phyloP scores from a whole-genome alignment of 1,139 yeast genomes.

The Taphrina sp. region DNA sequence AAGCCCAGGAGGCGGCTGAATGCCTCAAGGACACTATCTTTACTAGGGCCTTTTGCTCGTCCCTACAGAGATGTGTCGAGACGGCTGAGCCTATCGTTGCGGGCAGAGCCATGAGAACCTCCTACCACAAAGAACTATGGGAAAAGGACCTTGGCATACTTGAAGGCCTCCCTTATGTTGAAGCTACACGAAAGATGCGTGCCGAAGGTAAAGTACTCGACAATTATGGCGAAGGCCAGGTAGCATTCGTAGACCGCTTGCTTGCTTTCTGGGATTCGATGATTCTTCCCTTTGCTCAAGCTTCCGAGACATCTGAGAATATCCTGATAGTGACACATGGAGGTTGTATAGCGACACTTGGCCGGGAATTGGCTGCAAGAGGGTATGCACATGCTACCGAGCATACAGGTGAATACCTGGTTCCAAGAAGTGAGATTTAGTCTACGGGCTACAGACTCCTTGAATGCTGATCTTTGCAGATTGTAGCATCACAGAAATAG shows the following conservation, averaged over 20 bases:
- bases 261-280: background rate
- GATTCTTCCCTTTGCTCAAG: background rate
- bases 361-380: background rate
- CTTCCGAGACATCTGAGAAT: background rate
- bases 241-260: background rate
- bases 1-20: background rate
- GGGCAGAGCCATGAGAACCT: background rate
- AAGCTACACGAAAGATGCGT: background rate
- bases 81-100: background rate
- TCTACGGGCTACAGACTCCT: background rate
- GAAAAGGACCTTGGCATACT: background rate
- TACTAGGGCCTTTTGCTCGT: background rate
- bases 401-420: background rate
- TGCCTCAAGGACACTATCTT: background rate
- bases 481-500: background rate
- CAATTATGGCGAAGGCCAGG: background rate
- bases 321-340: background rate
- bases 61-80: background rate
- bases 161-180: background rate
- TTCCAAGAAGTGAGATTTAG: background rate
- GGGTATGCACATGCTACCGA: background rate
- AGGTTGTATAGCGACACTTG: background rate
- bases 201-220: background rate
- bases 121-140: background rate
- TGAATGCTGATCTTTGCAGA: too few species aligned